Percentiles rank a stretch among this genome's conserved stretches.
Evolutionary conservation across 2,329 filamentous ascomycete genomes (phyloP).

Genomic region (Talaromyces rugulosus): DNA sequence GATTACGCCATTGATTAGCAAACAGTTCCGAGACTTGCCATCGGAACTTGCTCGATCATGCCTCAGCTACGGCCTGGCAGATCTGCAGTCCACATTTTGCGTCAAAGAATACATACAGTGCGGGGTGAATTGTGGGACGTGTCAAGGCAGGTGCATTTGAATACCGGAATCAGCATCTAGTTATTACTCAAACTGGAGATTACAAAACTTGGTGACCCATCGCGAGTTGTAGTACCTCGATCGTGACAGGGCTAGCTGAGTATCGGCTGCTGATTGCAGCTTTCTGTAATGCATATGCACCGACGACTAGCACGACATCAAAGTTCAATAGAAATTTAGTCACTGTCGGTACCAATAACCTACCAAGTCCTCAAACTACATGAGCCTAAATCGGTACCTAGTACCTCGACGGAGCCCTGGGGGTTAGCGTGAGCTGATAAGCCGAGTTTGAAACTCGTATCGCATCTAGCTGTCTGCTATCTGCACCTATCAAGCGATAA

Average conservation of each 20-base stretch:
- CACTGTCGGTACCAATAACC: too few species aligned
- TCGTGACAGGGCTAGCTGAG: not conserved
- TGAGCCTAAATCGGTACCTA: too few species aligned
- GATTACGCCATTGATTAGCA: not conserved
- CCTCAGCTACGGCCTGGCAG: not conserved
- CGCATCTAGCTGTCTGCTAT: not conserved
- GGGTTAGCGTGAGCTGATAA: not conserved
- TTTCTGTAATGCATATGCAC: too few species aligned
- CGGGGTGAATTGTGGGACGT: not conserved
- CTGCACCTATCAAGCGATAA: not conserved
- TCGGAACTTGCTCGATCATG: not conserved
- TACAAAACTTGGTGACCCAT: not conserved
- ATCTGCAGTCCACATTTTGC: not conserved
- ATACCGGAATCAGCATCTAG: not conserved
- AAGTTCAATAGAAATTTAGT: too few species aligned
- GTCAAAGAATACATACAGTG: not conserved
- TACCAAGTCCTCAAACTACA: too few species aligned
- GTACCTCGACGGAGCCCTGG: too few species aligned
- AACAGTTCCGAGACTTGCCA: not conserved
- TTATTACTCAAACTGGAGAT: not conserved
- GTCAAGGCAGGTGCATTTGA: not conserved
- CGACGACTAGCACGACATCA: not conserved
- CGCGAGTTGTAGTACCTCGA: not conserved
- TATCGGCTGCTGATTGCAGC: too few species aligned
- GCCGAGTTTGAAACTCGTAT: not conserved